Evolutionary conservation across 1,284 basidiomycete species (phyloP), one percentile per base, ranked within the genome.

Genomic region (Cerrena zonata): DNA sequence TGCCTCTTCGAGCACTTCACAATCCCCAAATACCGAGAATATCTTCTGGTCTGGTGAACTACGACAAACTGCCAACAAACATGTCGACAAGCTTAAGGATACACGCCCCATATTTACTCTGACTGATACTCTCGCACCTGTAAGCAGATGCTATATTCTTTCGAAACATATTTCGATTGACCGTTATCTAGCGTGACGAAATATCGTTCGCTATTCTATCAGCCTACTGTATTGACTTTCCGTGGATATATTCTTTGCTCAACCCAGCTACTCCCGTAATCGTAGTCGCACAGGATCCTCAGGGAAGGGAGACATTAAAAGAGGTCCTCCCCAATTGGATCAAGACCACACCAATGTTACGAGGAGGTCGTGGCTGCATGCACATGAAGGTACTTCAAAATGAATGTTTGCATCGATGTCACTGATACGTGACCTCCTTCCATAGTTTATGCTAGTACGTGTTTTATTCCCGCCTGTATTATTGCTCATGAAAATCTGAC

Each of bases 241-340:
- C 80, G 0, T 90, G 86, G 85, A 77, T 88, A 47, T 84, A 85
- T 55, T 61, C 73, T 34, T 78, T 89, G 60, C 86, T 90, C 61
- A 73, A 80, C 45, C 76, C 68, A 0, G 68, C 67, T 18, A 80
- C 83, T 0, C 88, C 88, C 2, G 84, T 89, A 4, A 80, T 91
- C 47, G 63, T 87, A 46, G 79, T 87, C 5, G 70, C 75, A 10
- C 86, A 87, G 57, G 64, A 62, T 48, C 52, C 54, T 1, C 45
- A 58, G 19, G 63, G 63, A 56, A 61, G 73, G 23, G 71, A 78
- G 2, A 73, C 72, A 7, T 73, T 87, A 49, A 83, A 80, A 62
- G 74, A 82, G 51, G 72, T 83, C 12, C 70, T 87, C 3, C 84
- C 83, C 0, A 81, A 86, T 54, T 89, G 86, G 86, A 76, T 88